phyloP scores from a whole-genome alignment of 768 basidiomycete genomes.

The Obba rivulosa region DNA sequence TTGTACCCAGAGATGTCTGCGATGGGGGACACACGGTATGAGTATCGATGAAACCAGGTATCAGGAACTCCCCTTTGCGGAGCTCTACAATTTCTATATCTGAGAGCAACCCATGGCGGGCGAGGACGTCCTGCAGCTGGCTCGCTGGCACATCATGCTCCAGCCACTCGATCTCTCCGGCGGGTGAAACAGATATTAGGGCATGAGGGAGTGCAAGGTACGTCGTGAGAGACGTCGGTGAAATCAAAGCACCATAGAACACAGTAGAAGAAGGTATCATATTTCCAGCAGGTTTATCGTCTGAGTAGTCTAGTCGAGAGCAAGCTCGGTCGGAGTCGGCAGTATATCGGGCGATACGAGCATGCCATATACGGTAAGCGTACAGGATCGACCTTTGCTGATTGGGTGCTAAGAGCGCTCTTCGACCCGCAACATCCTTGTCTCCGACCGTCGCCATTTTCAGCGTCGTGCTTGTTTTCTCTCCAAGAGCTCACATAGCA shows the following conservation, averaged over 20 bases:
- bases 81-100: conserved; percentile 36
- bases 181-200: conserved; percentile 45
- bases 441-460: too few relatives aligned
- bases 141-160: conserved; percentile 48
- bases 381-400: neutral
- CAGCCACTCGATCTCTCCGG: conserved; percentile 69
- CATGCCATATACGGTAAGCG: neutral
- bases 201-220: conserved; percentile 46
- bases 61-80: conserved; percentile 52
- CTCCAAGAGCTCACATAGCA: too few relatives aligned
- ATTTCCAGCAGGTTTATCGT: too few relatives aligned
- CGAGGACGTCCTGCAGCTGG: conserved; percentile 44
- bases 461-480: too few relatives aligned
- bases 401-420: too few relatives aligned
- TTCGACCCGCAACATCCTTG: too few relatives aligned
- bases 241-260: conserved; percentile 56
- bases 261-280: conserved; percentile 23
- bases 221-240: conserved; percentile 37
- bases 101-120: conserved; percentile 39
- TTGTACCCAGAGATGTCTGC: neutral
- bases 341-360: too few relatives aligned
- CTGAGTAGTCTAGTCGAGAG: too few relatives aligned
- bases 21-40: conserved; percentile 60
- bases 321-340: too few relatives aligned
- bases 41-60: conserved; percentile 90